These are phyloP conservation scores for Podila minutissima DNA, from an alignment of 192 early-diverging fungal species.

Conservation along the genomic window DNA sequence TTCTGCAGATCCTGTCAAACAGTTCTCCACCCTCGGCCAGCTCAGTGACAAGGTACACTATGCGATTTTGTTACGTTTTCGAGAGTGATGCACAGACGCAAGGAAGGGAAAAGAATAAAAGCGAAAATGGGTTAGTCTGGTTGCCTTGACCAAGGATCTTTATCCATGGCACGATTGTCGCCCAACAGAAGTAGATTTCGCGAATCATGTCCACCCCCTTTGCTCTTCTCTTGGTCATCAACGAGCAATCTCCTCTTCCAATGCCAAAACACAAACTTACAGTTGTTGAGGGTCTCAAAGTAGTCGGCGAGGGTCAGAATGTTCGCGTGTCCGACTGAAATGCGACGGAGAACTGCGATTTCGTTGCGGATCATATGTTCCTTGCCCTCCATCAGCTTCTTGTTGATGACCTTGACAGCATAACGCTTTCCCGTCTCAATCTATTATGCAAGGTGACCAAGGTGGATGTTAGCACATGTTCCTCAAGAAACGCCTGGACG, in stretches of 20 bases:
- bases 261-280: constrained; percentile 36
- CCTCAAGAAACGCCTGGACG: neutral
- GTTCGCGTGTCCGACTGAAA: constrained; percentile 78
- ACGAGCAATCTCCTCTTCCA: too few relatives aligned
- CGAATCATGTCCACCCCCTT: too few relatives aligned
- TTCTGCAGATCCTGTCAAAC: constrained; percentile 84
- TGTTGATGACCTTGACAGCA: constrained; percentile 87
- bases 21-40: constrained; percentile 91
- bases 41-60: constrained; percentile 83
- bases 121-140: too few relatives aligned
- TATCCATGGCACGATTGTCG: too few relatives aligned
- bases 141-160: too few relatives aligned
- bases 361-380: constrained; percentile 78
- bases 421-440: constrained; percentile 74
- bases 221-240: too few relatives aligned
- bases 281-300: constrained; percentile 81
- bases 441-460: constrained; percentile 22
- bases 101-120: neutral
- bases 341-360: constrained; percentile 72
- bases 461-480: neutral
- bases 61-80: neutral
- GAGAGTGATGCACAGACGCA: neutral
- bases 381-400: constrained; percentile 74
- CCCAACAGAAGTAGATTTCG: too few relatives aligned
- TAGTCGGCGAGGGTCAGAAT: constrained; percentile 79